Percentiles rank a stretch among this genome's conserved stretches.
phyloP scores from a whole-genome alignment of 306 rosid genomes.

The Amphicarpaea edgeworthii region DNA sequence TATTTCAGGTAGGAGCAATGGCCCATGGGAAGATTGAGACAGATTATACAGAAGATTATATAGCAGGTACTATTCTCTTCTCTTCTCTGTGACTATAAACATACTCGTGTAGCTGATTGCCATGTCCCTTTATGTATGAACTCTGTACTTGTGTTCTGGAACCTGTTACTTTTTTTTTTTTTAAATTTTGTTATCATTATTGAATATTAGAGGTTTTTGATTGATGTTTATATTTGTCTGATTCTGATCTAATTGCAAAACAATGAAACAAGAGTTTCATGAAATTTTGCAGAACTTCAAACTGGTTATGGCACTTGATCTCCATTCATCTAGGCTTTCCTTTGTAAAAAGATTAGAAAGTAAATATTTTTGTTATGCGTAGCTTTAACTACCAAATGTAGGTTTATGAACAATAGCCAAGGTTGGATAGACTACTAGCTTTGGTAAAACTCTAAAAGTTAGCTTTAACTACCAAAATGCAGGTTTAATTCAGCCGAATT shows the following conservation, averaged over 20 bases:
- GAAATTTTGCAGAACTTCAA: conserved; percentile 1
- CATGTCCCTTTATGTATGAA: neutral
- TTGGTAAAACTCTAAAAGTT: no score
- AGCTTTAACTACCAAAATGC: no score
- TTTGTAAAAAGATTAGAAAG: neutral
- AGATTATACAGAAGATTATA: conserved; percentile 73
- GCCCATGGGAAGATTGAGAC: conserved; percentile 87
- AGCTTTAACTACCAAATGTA: neutral
- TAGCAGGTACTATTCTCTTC: conserved; percentile 62
- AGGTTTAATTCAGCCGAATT: neutral
- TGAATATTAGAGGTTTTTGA: neutral
- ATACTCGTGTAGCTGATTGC: neutral
- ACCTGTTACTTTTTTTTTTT: neutral
- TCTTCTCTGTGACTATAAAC: neutral
- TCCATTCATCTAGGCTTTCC: conserved; percentile 1
- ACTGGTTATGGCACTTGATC: neutral
- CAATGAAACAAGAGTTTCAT: neutral
- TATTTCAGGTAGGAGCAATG: conserved; percentile 85
- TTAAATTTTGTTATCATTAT: neutral
- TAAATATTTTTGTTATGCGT: neutral
- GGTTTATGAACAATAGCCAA: neutral
- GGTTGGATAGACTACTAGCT: neutral
- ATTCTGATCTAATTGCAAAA: neutral
- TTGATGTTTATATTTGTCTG: conserved; percentile 18
- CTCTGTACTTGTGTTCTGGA: neutral